Conservation (phyloP, 371 early-diverging fungal genomes). For the Apophysomyces variabilis region DNA sequence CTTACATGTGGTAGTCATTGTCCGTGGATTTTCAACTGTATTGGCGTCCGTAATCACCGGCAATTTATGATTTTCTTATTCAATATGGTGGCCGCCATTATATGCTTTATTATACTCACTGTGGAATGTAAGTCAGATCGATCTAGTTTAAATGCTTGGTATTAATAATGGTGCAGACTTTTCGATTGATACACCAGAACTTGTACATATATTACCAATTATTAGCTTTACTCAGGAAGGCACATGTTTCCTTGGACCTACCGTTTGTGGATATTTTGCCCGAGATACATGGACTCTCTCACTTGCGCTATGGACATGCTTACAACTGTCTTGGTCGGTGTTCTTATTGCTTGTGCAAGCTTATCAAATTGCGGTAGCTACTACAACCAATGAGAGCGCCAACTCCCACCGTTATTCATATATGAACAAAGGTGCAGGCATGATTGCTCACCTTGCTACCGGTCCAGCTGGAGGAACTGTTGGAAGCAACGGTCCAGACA, state of each 20-base stretch:
- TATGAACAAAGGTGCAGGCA: slow-evolving; percentile 45
- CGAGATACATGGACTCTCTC: slow-evolving; percentile 75
- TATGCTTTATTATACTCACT: slow-evolving; percentile 62
- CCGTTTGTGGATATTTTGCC: slow-evolving; percentile 74
- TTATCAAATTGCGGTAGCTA: slow-evolving; percentile 76
- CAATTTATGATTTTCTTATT: slow-evolving; percentile 81
- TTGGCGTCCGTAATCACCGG: slow-evolving; percentile 88
- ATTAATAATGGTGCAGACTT: no score
- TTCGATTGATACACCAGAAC: slow-evolving; percentile 17
- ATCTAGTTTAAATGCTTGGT: background rate
- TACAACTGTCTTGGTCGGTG: slow-evolving; percentile 84
- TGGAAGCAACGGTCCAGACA: slow-evolving; percentile 43
- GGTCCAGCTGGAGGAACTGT: slow-evolving; percentile 36
- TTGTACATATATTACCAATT: slow-evolving; percentile 32
- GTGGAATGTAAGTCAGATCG: slow-evolving; percentile 63
- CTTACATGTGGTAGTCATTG: slow-evolving; percentile 74
- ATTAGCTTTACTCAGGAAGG: slow-evolving; percentile 30
- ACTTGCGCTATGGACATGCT: slow-evolving; percentile 68
- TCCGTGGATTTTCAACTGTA: slow-evolving; percentile 94
- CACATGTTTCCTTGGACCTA: slow-evolving; percentile 64
- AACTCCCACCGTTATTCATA: slow-evolving; percentile 68
- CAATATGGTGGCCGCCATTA: slow-evolving; percentile 62
- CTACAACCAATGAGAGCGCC: slow-evolving; percentile 91
- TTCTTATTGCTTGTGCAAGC: slow-evolving; percentile 77
- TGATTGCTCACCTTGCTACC: slow-evolving; percentile 41